Percentiles rank a stretch among this genome's conserved stretches.
These are phyloP conservation scores for Lodderomyces pseudojiufengensis DNA, from an alignment of 1,139 yeast genomes.

Conservation along the genomic window DNA sequence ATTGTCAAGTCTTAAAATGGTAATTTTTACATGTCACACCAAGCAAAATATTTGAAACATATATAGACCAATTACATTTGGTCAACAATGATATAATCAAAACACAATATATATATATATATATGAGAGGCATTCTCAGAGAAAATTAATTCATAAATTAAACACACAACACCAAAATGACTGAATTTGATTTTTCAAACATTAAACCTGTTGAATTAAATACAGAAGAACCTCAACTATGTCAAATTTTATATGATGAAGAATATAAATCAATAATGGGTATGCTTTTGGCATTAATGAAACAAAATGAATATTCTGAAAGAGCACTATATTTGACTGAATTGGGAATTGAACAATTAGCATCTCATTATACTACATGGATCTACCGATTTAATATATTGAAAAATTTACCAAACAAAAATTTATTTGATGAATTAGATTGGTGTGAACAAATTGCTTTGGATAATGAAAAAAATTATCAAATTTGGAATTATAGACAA, in stretches of 20 bases:
- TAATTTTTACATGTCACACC: neutral
- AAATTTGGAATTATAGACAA: slow-evolving; percentile 92
- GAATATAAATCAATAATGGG: slow-evolving; percentile 66
- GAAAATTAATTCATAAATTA: too few species aligned
- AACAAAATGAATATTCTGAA: slow-evolving; percentile 57
- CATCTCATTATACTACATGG: slow-evolving; percentile 95
- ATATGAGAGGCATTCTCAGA: too few species aligned
- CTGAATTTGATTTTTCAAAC: slow-evolving; percentile 32
- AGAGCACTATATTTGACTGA: slow-evolving; percentile 69
- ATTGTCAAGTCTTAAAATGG: slow-evolving; percentile 3
- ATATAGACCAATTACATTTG: too few species aligned
- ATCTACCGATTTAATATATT: slow-evolving; percentile 65
- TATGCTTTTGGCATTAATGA: slow-evolving; percentile 58
- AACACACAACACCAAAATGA: slow-evolving; percentile 5
- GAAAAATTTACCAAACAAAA: slow-evolving; percentile 28
- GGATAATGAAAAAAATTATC: slow-evolving; percentile 85
- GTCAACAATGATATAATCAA: too few species aligned
- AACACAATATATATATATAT: neutral
- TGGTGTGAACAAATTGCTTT: slow-evolving; percentile 80
- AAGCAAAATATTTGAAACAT: too few species aligned
- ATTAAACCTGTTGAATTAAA: slow-evolving; percentile 38
- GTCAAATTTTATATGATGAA: slow-evolving; percentile 73
- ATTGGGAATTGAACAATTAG: slow-evolving; percentile 60
- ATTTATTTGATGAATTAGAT: slow-evolving; percentile 50
- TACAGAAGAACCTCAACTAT: slow-evolving; percentile 52